These are phyloP conservation scores for Diddensiella santjacobensis DNA, from an alignment of 805 yeast genomes.

Conservation along the genomic window DNA sequence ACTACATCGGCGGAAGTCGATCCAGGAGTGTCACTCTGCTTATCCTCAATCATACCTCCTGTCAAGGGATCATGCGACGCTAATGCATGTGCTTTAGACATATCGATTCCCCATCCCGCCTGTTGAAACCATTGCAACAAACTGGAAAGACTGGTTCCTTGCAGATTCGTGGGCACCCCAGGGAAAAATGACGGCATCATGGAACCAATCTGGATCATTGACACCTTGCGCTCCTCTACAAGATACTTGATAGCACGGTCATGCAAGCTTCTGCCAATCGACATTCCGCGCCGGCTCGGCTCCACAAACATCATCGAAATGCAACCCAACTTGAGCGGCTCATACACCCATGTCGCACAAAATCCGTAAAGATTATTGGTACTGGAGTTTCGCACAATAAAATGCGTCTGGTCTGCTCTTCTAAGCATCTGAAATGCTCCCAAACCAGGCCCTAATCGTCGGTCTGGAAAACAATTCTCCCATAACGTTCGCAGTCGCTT, in stretches of 20 bases:
- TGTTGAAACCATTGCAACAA: conserved; percentile 24
- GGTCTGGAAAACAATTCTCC: conserved; percentile 38
- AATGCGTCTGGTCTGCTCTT: conserved; percentile 38
- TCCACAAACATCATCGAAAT: conserved; percentile 50
- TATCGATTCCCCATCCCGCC: conserved; percentile 25
- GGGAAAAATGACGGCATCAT: conserved; percentile 44
- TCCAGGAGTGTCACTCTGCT: neutral
- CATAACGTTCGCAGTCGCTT: conserved; percentile 43
- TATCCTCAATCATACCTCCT: neutral
- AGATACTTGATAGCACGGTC: conserved; percentile 50
- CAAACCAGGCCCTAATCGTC: conserved; percentile 23
- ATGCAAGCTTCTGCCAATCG: conserved; percentile 53
- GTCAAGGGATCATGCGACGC: conserved; percentile 1
- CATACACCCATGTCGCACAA: conserved; percentile 50
- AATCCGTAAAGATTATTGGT: conserved; percentile 53
- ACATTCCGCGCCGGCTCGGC: conserved; percentile 49
- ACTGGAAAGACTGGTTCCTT: conserved; percentile 6
- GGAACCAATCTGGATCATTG: conserved; percentile 41
- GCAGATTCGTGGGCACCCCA: conserved; percentile 20
- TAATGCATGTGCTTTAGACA: conserved; percentile 8
- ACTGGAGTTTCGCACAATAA: conserved; percentile 55
- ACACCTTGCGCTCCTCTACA: conserved; percentile 41
- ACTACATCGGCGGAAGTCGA: neutral
- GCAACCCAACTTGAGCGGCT: conserved; percentile 38
- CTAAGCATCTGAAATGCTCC: conserved; percentile 23